phyloP scores from a whole-genome alignment of 345 rosid species.

The Salix udensis region DNA sequence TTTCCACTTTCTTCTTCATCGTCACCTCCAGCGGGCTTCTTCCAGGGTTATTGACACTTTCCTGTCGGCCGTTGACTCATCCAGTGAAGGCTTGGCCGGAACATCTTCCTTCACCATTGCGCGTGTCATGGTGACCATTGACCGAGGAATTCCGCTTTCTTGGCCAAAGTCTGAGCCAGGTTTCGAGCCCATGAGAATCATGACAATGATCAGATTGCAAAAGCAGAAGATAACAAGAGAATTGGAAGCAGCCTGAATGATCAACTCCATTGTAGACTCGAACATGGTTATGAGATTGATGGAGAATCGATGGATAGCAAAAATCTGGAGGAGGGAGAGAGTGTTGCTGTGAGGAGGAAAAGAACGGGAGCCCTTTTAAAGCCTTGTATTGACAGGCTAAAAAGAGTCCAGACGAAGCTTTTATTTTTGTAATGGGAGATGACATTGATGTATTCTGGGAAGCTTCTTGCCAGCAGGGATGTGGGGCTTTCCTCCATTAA shows the following conservation, averaged over 20 bases:
- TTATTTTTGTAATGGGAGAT: not conserved
- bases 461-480: conserved; percentile 7
- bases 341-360: not conserved
- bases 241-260: conserved; percentile 39
- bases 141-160: conserved; percentile 4
- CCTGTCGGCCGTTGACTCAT: not conserved
- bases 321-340: not conserved
- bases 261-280: conserved; percentile 28
- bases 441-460: not conserved
- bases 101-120: not conserved
- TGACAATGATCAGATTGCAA: conserved; percentile 44
- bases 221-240: conserved; percentile 45
- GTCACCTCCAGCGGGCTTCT: not conserved
- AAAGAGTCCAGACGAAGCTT: conserved; percentile 29
- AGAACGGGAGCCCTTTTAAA: not conserved
- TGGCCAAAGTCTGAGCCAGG: conserved; percentile 11
- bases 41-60: not conserved
- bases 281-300: conserved; percentile 21
- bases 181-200: conserved; percentile 39
- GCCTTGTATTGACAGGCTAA: not conserved
- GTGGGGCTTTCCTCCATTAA: conserved; percentile 4
- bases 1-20: conserved; percentile 2
- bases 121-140: not conserved
- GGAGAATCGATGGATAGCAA: not conserved
- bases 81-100: not conserved